A percentile compares a stretch with the other conserved stretches of the same genome.
phyloP scores from a whole-genome alignment of 225 moss, liverwort and hornwort species.

The Ulota crispa region DNA sequence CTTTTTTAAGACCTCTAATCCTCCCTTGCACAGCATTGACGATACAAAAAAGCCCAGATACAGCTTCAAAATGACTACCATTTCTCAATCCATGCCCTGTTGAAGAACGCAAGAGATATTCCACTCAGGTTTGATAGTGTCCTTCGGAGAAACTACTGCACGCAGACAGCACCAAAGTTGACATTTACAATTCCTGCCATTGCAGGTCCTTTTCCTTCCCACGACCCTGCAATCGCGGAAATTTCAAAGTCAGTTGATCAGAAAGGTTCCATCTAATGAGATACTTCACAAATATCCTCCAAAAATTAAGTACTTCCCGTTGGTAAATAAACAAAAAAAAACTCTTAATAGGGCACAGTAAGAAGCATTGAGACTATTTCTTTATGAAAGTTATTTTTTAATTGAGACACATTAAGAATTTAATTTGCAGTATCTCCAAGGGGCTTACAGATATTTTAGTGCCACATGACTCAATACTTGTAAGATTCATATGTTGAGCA shows the following conservation, averaged over 20 bases:
- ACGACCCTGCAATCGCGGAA: conserved; percentile 38
- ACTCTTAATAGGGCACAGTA: not conserved
- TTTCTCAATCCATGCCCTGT: not conserved
- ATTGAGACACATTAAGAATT: not conserved
- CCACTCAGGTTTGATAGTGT: conserved; percentile 13
- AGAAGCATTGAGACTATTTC: not conserved
- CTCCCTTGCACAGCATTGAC: conserved; percentile 4
- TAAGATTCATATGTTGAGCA: not conserved
- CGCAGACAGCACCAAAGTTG: conserved; percentile 35
- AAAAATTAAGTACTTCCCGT: not conserved
- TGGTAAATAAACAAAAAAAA: not conserved
- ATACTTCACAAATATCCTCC: not conserved
- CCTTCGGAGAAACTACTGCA: conserved; percentile 13
- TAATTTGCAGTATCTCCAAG: not conserved
- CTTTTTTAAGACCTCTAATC: not conserved
- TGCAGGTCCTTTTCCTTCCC: conserved; percentile 27
- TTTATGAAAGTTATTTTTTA: not conserved
- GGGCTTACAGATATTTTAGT: not conserved
- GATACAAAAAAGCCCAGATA: conserved; percentile 14
- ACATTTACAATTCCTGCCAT: conserved; percentile 33
- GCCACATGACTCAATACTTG: not conserved
- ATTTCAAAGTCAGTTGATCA: conserved; percentile 8
- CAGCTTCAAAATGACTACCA: conserved; percentile 3
- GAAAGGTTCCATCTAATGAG: not conserved
- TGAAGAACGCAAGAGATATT: conserved; percentile 7